phyloP scores from a whole-genome alignment of 2,329 filamentous ascomycete species.

The Ascochyta koolunga region DNA sequence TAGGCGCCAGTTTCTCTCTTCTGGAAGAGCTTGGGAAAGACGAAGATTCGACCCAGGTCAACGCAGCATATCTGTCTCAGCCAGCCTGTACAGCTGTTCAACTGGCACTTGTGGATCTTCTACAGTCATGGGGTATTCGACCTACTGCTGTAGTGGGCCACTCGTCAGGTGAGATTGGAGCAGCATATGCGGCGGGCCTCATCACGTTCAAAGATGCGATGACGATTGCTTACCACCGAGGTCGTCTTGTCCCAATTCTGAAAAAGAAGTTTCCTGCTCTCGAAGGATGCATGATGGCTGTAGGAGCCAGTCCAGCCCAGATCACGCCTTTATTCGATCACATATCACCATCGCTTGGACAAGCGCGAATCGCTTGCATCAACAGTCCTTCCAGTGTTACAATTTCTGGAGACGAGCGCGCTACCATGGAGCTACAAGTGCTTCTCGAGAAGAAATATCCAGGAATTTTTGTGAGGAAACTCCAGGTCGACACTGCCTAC shows the following conservation, averaged over 20 bases:
- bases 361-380: slow-evolving; percentile 34
- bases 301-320: slow-evolving; percentile 23
- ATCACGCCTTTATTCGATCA: slow-evolving; percentile 23
- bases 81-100: slow-evolving; percentile 38
- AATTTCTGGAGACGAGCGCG: slow-evolving; percentile 53
- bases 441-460: slow-evolving; percentile 45
- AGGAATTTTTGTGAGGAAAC: slow-evolving; percentile 46
- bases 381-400: slow-evolving; percentile 54
- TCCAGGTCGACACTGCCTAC: slow-evolving; percentile 55
- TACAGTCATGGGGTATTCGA: slow-evolving; percentile 32
- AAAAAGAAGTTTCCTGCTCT: slow-evolving; percentile 26
- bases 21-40: slow-evolving; percentile 31
- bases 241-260: slow-evolving; percentile 26
- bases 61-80: slow-evolving; percentile 31
- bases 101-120: slow-evolving; percentile 33
- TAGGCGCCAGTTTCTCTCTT: slow-evolving; percentile 7
- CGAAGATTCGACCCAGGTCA: slow-evolving; percentile 24
- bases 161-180: slow-evolving; percentile 40
- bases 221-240: slow-evolving; percentile 35
- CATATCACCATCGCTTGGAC: slow-evolving; percentile 9
- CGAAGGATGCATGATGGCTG: slow-evolving; percentile 30
- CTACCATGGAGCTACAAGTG: slow-evolving; percentile 43
- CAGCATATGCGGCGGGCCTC: slow-evolving; percentile 35
- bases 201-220: slow-evolving; percentile 29
- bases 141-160: slow-evolving; percentile 37